A percentile compares a stretch with the other conserved stretches of the same genome.
Conservation (phyloP, 306 rosid genomes). For the Mucuna pruriens region DNA sequence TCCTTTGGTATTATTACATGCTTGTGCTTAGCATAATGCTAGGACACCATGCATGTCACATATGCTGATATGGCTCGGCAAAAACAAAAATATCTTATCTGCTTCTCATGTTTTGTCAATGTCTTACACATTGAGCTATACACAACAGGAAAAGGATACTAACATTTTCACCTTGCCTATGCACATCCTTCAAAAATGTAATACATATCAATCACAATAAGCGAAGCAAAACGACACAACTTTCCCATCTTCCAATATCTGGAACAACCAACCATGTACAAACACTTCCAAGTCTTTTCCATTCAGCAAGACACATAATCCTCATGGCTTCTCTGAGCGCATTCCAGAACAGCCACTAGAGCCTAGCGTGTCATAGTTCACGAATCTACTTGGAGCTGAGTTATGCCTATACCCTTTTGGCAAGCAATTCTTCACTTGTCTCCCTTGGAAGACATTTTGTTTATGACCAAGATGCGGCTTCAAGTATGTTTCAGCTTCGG, state of each 20-base stretch:
- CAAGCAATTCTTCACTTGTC: constrained; percentile 61
- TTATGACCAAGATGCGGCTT: constrained; percentile 50
- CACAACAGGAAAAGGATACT: background rate
- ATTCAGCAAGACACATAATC: background rate
- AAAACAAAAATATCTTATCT: background rate
- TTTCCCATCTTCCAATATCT: constrained; percentile 27
- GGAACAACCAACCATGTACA: constrained; percentile 46
- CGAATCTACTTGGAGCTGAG: constrained; percentile 86
- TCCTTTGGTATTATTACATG: background rate
- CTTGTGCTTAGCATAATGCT: background rate
- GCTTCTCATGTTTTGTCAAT: constrained; percentile 13
- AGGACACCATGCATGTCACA: background rate
- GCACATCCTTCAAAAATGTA: constrained; percentile 46
- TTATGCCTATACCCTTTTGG: constrained; percentile 79
- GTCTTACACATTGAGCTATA: constrained; percentile 16
- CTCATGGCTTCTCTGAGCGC: constrained; percentile 56
- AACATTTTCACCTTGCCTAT: constrained; percentile 20
- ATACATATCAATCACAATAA: constrained; percentile 29
- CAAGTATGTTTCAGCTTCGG: constrained; percentile 48
- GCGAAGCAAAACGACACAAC: constrained; percentile 12
- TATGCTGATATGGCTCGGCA: constrained; percentile 10
- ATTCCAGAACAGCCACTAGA: constrained; percentile 49
- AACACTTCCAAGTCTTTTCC: constrained; percentile 1
- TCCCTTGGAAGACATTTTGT: constrained; percentile 46
- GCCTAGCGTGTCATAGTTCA: constrained; percentile 59